These are phyloP conservation scores for Williopsis jadinii DNA, from an alignment of 1,139 yeast genomes.

Conservation along the genomic window DNA sequence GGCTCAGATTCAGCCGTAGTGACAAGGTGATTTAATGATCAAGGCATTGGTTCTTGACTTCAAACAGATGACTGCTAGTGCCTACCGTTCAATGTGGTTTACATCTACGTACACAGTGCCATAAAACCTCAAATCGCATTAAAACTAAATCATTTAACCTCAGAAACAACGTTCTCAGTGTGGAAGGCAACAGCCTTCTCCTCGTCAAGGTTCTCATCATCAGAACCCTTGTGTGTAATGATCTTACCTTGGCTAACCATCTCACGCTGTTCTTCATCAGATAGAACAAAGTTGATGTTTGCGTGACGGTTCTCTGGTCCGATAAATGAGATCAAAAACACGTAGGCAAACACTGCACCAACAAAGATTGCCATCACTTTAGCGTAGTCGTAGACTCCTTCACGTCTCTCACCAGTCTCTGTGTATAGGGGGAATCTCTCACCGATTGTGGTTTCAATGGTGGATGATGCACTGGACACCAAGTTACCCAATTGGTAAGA, in stretches of 20 bases:
- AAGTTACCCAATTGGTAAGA: slow-evolving; percentile 81
- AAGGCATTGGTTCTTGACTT: no score
- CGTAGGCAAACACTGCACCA: slow-evolving; percentile 70
- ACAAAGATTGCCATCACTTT: slow-evolving; percentile 78
- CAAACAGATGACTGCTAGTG: no score
- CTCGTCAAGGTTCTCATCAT: slow-evolving; percentile 6
- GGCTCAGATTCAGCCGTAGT: no score
- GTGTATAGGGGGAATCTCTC: slow-evolving; percentile 50
- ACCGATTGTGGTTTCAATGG: slow-evolving; percentile 74
- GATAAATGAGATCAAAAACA: slow-evolving; percentile 48
- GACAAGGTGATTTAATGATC: no score
- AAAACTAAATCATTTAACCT: no score
- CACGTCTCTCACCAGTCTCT: slow-evolving; percentile 24
- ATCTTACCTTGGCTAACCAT: slow-evolving; percentile 18
- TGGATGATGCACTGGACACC: slow-evolving; percentile 76
- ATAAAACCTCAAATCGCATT: no score
- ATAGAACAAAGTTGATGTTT: slow-evolving; percentile 20
- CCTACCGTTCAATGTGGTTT: no score
- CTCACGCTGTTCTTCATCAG: slow-evolving; percentile 15
- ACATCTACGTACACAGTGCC: no score
- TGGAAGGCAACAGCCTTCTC: slow-evolving; percentile 7
- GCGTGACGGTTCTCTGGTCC: slow-evolving; percentile 68
- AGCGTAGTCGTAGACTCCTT: slow-evolving; percentile 41
- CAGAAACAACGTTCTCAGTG: neutral
- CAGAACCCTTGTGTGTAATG: slow-evolving; percentile 10